Evolutionary conservation across 2,329 filamentous ascomycete genomes (phyloP).

Genomic region (Ophiostoma ulmi): DNA sequence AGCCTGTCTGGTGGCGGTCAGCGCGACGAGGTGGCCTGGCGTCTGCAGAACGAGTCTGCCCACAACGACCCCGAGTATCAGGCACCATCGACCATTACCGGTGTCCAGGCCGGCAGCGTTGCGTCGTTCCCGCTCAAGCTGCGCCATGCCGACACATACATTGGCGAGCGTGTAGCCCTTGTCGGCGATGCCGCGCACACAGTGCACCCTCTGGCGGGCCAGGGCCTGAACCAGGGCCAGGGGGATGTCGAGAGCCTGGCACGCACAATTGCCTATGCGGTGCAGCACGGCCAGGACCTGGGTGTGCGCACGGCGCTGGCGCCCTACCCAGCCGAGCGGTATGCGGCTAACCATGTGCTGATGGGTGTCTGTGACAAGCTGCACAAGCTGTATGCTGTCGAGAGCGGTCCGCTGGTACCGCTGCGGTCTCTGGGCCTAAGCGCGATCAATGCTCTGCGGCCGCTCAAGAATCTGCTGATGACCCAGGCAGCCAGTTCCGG

Average conservation of each 20-base stretch:
- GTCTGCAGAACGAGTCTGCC: constrained; percentile 54
- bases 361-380: constrained; percentile 81
- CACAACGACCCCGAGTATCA: constrained; percentile 39
- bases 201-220: constrained; percentile 87
- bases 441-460: constrained; percentile 67
- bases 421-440: constrained; percentile 71
- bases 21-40: constrained; percentile 60
- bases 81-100: constrained; percentile 59
- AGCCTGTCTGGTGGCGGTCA: constrained; percentile 40
- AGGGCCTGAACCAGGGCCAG: constrained; percentile 90
- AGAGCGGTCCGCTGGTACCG: constrained; percentile 72
- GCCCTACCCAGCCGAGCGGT: constrained; percentile 73
- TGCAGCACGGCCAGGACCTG: constrained; percentile 80
- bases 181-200: constrained; percentile 95
- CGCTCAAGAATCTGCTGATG: constrained; percentile 85
- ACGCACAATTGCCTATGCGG: constrained; percentile 67
- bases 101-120: constrained; percentile 71
- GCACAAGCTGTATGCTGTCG: constrained; percentile 84
- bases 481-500: constrained; percentile 45
- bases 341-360: constrained; percentile 73
- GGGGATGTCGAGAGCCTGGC: constrained; percentile 79
- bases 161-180: constrained; percentile 81
- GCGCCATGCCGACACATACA: constrained; percentile 91
- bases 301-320: constrained; percentile 75
- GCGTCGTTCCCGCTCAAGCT: constrained; percentile 89